Conservation (phyloP, 75 land plant genomes). For the Cunninghamia lanceolata region DNA sequence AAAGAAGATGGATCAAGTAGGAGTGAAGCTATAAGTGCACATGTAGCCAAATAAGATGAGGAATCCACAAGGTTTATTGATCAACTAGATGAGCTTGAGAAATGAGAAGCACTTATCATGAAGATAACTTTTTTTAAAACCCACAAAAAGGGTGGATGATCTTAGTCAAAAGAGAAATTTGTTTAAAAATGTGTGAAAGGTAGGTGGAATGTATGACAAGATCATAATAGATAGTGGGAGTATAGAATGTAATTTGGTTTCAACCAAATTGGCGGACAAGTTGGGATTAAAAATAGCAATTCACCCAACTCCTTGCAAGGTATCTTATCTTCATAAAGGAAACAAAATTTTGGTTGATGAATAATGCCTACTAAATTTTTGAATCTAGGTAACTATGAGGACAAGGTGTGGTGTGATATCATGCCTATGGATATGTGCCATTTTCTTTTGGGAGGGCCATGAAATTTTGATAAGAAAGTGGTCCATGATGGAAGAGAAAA, state of each 20-base stretch:
- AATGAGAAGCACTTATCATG: too few relatives aligned
- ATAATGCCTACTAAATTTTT: neutral
- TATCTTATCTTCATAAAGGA: neutral
- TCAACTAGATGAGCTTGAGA: neutral
- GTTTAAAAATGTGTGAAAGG: neutral
- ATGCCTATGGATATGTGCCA: neutral
- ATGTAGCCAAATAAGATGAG: neutral
- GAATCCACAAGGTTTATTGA: neutral
- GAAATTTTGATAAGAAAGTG: neutral
- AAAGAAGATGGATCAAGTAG: too few relatives aligned
- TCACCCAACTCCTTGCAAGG: neutral
- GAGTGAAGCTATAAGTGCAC: neutral
- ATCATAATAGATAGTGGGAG: neutral
- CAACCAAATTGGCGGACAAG: neutral
- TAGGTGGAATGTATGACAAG: neutral
- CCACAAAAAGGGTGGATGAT: too few relatives aligned
- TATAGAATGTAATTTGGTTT: neutral
- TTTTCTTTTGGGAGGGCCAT: neutral
- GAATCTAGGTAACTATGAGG: neutral
- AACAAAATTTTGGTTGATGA: neutral
- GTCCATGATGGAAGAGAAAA: too few relatives aligned
- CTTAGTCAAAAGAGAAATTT: too few relatives aligned
- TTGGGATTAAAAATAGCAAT: neutral
- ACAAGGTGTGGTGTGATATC: neutral
- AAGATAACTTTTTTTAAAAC: too few relatives aligned